Evolutionary conservation across 1,284 basidiomycete genomes (phyloP).

Genomic region (Anthracocystis walkeri): DNA sequence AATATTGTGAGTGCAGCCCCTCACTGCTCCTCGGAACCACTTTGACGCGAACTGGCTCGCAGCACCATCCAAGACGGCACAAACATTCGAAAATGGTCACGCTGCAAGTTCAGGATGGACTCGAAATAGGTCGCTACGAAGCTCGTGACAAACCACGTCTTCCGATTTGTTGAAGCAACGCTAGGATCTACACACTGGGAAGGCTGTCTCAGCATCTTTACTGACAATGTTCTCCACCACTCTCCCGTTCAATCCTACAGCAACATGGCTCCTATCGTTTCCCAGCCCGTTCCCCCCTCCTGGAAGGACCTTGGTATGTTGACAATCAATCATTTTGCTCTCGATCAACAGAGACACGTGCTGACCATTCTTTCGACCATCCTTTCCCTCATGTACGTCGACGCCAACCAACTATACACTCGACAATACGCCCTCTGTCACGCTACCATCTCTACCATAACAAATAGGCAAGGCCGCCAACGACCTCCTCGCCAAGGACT

Average conservation of each 20-base stretch:
- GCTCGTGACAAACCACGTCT: not conserved
- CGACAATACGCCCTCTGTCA: not conserved
- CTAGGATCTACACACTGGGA: not conserved
- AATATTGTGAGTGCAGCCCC: slow-evolving; percentile 15
- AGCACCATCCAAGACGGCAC: not conserved
- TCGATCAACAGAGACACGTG: not conserved
- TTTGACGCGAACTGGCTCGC: not conserved
- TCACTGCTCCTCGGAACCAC: not conserved
- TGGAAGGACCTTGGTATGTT: slow-evolving; percentile 73
- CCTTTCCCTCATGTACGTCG: not conserved
- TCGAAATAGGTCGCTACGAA: not conserved
- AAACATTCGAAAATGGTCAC: not conserved
- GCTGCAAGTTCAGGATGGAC: not conserved
- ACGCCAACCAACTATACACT: not conserved
- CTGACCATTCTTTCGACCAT: not conserved
- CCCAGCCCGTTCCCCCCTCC: slow-evolving; percentile 66
- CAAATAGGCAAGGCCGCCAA: slow-evolving; percentile 78
- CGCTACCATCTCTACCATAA: not conserved
- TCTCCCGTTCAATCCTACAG: slow-evolving; percentile 2
- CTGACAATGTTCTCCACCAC: slow-evolving; percentile 1
- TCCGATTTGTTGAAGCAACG: not conserved
- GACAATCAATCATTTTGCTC: slow-evolving; percentile 71
- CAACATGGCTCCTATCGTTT: slow-evolving; percentile 45
- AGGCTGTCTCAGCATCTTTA: not conserved
- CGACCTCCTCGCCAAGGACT: slow-evolving; percentile 94